A percentile compares a stretch with the other conserved stretches of the same genome.
phyloP scores from a whole-genome alignment of 2,329 filamentous ascomycete genomes.

The Alternaria tenuissima region DNA sequence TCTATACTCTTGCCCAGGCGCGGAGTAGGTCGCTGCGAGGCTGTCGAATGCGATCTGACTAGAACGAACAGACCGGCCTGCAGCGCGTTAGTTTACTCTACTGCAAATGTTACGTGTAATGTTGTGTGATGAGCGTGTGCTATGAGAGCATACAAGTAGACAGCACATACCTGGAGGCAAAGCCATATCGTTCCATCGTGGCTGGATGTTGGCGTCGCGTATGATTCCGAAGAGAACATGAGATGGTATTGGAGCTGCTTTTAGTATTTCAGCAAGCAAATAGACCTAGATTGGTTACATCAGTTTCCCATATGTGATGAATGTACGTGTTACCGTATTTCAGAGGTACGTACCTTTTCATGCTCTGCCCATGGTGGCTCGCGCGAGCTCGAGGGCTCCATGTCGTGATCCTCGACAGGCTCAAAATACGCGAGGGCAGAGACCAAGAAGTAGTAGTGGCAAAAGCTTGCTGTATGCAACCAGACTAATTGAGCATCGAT shows the following conservation, averaged over 20 bases:
- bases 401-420: constrained; percentile 34
- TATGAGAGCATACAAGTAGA: background rate
- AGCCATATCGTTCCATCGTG: constrained; percentile 59
- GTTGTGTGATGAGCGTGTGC: background rate
- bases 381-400: constrained; percentile 50
- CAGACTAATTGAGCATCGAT: constrained; percentile 49
- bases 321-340: constrained; percentile 2
- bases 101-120: background rate
- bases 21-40: constrained; percentile 34
- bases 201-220: constrained; percentile 54
- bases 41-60: constrained; percentile 48
- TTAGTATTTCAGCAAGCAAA: constrained; percentile 63
- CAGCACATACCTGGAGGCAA: constrained; percentile 58
- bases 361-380: constrained; percentile 57
- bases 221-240: constrained; percentile 56
- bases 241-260: constrained; percentile 55
- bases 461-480: constrained; percentile 40
- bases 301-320: background rate
- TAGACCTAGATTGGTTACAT: constrained; percentile 42
- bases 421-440: constrained; percentile 33
- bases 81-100: constrained; percentile 16
- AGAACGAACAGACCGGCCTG: constrained; percentile 50
- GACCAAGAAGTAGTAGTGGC: constrained; percentile 42
- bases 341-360: constrained; percentile 54
- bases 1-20: constrained; percentile 35